phyloP scores from a whole-genome alignment of 495 filamentous ascomycete genomes.

The Aspergillus funiculosus region DNA sequence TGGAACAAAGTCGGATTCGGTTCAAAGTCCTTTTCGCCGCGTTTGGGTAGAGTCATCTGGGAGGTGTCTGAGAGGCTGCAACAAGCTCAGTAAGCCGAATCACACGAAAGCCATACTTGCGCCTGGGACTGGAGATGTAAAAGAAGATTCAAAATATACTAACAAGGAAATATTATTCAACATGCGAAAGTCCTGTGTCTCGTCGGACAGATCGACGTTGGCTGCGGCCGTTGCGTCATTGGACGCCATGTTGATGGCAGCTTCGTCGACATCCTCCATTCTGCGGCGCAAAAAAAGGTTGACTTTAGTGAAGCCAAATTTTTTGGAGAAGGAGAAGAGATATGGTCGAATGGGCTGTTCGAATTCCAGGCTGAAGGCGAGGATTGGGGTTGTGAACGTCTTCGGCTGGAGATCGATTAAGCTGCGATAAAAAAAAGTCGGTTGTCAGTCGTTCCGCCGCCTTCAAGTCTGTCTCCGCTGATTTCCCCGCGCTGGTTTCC shows the following conservation, averaged over 20 bases:
- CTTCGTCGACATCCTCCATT: conserved; percentile 50
- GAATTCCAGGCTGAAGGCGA: no score
- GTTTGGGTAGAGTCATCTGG: conserved; percentile 54
- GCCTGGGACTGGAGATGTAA: not conserved
- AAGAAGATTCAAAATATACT: conserved; percentile 1
- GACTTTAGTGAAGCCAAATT: not conserved
- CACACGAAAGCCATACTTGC: not conserved
- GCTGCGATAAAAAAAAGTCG: conserved; percentile 4
- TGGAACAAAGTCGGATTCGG: conserved; percentile 81
- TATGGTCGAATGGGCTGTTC: no score
- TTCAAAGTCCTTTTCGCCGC: conserved; percentile 96
- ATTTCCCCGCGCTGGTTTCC: not conserved
- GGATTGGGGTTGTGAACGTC: not conserved
- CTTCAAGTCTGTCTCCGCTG: not conserved
- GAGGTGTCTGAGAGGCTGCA: conserved; percentile 30
- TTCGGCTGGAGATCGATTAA: not conserved
- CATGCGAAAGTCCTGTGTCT: conserved; percentile 83
- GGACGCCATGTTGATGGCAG: conserved; percentile 29
- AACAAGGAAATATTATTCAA: conserved; percentile 56
- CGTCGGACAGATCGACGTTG: conserved; percentile 69
- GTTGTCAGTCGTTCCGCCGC: conserved; percentile 5
- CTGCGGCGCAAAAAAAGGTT: conserved; percentile 6
- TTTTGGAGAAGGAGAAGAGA: conserved; percentile 4
- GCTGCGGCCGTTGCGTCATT: conserved; percentile 27
- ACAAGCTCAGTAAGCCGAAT: conserved; percentile 6